Conservation (phyloP, 2,329 filamentous ascomycete species). For the Aspergillus tamarii region DNA sequence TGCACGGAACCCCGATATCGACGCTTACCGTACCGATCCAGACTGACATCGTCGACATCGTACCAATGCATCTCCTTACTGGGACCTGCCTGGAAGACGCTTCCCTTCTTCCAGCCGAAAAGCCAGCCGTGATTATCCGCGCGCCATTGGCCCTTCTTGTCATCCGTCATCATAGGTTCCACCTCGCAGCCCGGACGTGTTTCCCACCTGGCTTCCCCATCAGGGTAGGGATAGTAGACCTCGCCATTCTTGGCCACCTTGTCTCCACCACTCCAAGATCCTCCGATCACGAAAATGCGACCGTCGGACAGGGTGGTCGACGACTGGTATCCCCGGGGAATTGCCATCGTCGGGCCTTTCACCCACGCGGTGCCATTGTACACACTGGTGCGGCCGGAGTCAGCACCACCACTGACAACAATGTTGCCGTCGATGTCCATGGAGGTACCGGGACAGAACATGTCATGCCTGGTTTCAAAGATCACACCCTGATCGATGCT, state of each 20-base stretch:
- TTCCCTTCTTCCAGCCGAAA: slow-evolving; percentile 21
- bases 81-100: slow-evolving; percentile 58
- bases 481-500: slow-evolving; percentile 37
- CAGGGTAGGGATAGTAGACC: slow-evolving; percentile 54
- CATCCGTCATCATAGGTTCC: slow-evolving; percentile 55
- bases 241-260: slow-evolving; percentile 59
- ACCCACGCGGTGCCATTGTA: slow-evolving; percentile 50
- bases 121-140: slow-evolving; percentile 34
- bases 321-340: slow-evolving; percentile 58
- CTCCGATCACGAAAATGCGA: slow-evolving; percentile 61
- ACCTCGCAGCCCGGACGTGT: slow-evolving; percentile 48
- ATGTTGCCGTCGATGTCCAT: slow-evolving; percentile 35
- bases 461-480: slow-evolving; percentile 31
- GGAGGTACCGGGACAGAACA: slow-evolving; percentile 34
- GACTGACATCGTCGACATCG: slow-evolving; percentile 28
- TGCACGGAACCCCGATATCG: not conserved
- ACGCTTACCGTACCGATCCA: slow-evolving; percentile 30
- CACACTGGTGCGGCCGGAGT: slow-evolving; percentile 53
- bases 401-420: slow-evolving; percentile 59
- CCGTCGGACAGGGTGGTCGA: slow-evolving; percentile 56
- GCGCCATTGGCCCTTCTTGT: slow-evolving; percentile 51
- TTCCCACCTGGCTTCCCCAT: slow-evolving; percentile 49
- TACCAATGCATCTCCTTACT: slow-evolving; percentile 62
- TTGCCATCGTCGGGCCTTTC: slow-evolving; percentile 47
- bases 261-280: slow-evolving; percentile 56